Conservation (phyloP, 768 basidiomycete species). For the Amanita muscaria region DNA sequence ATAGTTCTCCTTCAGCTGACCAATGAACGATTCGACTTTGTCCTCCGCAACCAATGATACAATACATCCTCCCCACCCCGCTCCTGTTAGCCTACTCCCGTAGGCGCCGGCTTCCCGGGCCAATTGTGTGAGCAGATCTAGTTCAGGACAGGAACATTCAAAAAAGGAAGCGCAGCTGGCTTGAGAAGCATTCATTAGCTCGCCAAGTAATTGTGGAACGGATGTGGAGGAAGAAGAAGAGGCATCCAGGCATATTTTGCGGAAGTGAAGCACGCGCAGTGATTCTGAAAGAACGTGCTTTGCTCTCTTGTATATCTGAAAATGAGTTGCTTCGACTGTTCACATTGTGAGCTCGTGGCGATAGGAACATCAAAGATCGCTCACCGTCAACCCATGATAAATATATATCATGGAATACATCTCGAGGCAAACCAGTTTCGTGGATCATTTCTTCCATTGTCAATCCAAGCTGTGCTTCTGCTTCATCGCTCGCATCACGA, state of each 20-base stretch:
- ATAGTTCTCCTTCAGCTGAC: slow-evolving; percentile 50
- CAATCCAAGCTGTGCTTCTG: slow-evolving; percentile 47
- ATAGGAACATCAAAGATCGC: slow-evolving; percentile 14
- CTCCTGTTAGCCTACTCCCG: slow-evolving; percentile 84
- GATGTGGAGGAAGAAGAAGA: slow-evolving; percentile 12
- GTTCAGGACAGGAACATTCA: slow-evolving; percentile 75
- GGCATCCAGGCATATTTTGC: slow-evolving; percentile 50
- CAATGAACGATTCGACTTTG: slow-evolving; percentile 55
- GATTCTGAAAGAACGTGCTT: slow-evolving; percentile 80
- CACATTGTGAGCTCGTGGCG: neutral
- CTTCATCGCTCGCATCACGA: slow-evolving; percentile 10
- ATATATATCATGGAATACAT: slow-evolving; percentile 57
- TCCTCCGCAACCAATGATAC: slow-evolving; percentile 70
- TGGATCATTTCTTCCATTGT: slow-evolving; percentile 69
- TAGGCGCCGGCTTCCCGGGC: slow-evolving; percentile 66
- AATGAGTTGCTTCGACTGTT: slow-evolving; percentile 69
- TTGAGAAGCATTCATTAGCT: slow-evolving; percentile 75
- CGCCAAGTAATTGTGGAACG: slow-evolving; percentile 41
- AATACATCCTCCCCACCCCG: slow-evolving; percentile 89
- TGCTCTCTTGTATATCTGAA: slow-evolving; percentile 77
- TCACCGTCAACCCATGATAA: slow-evolving; percentile 74
- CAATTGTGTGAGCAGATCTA: slow-evolving; percentile 59
- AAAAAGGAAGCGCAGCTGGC: slow-evolving; percentile 57
- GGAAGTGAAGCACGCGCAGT: slow-evolving; percentile 71
- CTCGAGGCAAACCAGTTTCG: slow-evolving; percentile 46